Evolutionary conservation across 208 protist genomes (phyloP).

Genomic region (Jaenimonas drosophilae): DNA sequence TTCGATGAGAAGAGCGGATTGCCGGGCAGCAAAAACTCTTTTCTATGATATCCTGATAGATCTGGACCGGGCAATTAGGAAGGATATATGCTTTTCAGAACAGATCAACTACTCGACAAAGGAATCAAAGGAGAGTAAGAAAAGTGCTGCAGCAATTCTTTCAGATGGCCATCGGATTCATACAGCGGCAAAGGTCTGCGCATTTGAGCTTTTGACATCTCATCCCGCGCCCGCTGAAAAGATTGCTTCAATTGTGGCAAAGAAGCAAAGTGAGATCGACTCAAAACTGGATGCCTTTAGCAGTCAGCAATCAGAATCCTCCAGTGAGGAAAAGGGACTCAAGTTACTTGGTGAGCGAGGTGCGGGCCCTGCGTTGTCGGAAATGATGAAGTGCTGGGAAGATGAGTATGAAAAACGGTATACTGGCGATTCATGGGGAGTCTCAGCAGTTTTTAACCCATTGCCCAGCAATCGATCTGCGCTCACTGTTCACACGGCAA

Average conservation of each 20-base stretch:
- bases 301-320: slow-evolving; percentile 26
- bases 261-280: slow-evolving; percentile 57
- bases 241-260: slow-evolving; percentile 17
- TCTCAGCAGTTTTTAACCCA: slow-evolving; percentile 25
- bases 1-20: slow-evolving; percentile 41
- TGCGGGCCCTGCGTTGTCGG: slow-evolving; percentile 41
- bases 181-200: slow-evolving; percentile 51
- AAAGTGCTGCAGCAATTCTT: slow-evolving; percentile 38
- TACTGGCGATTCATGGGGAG: slow-evolving; percentile 23
- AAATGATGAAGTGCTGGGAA: slow-evolving; percentile 47
- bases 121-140: slow-evolving; percentile 57
- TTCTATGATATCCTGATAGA: slow-evolving; percentile 62
- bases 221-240: slow-evolving; percentile 29
- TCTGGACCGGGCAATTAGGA: slow-evolving; percentile 42
- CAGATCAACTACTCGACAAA: slow-evolving; percentile 69
- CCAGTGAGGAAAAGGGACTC: no score
- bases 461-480: slow-evolving; percentile 13
- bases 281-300: slow-evolving; percentile 42
- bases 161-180: slow-evolving; percentile 57
- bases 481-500: slow-evolving; percentile 17
- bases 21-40: slow-evolving; percentile 30
- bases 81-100: slow-evolving; percentile 54
- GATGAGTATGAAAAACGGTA: slow-evolving; percentile 31
- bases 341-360: no score
- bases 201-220: slow-evolving; percentile 46